Percentiles rank a stretch among this genome's conserved stretches.
These are phyloP conservation scores for Cutaneotrichosporon mucoides DNA, from an alignment of 1,284 basidiomycete genomes.

Conservation along the genomic window DNA sequence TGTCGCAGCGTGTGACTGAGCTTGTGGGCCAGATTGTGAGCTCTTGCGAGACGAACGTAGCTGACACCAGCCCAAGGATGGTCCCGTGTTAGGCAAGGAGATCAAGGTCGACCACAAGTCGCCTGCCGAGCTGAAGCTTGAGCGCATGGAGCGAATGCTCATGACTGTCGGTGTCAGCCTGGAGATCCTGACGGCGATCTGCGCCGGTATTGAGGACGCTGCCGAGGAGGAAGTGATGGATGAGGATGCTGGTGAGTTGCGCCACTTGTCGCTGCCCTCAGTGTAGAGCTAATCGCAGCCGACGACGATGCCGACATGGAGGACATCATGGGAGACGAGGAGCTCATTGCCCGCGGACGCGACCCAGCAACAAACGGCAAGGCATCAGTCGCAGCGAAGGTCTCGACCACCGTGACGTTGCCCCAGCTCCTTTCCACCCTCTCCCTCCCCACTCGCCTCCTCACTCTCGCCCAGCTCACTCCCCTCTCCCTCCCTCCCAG, in stretches of 20 bases:
- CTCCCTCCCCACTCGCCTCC: constrained; percentile 55
- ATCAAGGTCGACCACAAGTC: constrained; percentile 61
- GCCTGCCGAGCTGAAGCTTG: constrained; percentile 63
- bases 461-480: constrained; percentile 66
- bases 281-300: constrained; percentile 40
- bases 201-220: constrained; percentile 75
- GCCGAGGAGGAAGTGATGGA: constrained; percentile 44
- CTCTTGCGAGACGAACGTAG: no score
- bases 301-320: constrained; percentile 43
- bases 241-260: constrained; percentile 29
- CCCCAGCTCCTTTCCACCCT: constrained; percentile 51
- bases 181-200: constrained; percentile 79
- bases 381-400: constrained; percentile 32
- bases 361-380: constrained; percentile 36
- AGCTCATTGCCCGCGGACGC: constrained; percentile 44
- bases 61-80: constrained; percentile 26
- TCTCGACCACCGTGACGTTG: constrained; percentile 32
- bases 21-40: constrained; percentile 58
- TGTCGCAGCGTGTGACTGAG: constrained; percentile 56
- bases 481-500: constrained; percentile 74
- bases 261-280: no score
- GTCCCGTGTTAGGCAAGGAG: constrained; percentile 32
- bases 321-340: constrained; percentile 48
- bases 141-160: constrained; percentile 66
- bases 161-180: constrained; percentile 71